These are phyloP conservation scores for Candida hungchunana DNA, from an alignment of 805 yeast genomes.

Conservation along the genomic window DNA sequence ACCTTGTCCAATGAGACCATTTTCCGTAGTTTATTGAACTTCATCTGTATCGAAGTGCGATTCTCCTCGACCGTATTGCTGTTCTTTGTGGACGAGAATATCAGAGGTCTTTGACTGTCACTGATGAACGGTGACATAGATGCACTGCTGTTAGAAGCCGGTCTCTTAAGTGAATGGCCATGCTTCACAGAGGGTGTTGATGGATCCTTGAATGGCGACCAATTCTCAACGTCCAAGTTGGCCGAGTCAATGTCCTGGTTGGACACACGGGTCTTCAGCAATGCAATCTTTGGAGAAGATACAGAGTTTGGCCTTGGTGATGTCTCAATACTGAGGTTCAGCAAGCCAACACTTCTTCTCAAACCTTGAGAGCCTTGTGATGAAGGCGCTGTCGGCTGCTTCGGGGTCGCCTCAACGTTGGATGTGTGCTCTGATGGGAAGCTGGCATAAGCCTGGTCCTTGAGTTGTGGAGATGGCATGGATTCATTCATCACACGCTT, in stretches of 20 bases:
- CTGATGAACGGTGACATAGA: constrained; percentile 26
- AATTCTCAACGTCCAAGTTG: constrained; percentile 26
- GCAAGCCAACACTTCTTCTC: constrained; percentile 49
- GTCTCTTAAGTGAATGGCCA: constrained; percentile 24
- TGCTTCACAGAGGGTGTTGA: constrained; percentile 21
- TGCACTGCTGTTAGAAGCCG: constrained; percentile 26
- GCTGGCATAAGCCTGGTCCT: constrained; percentile 13
- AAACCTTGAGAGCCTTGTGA: constrained; percentile 31
- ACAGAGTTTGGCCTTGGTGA: constrained; percentile 23
- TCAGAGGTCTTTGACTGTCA: constrained; percentile 24
- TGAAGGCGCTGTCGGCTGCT: constrained; percentile 20
- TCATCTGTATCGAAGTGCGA: constrained; percentile 26
- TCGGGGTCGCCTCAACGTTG: constrained; percentile 19
- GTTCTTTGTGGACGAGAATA: constrained; percentile 17
- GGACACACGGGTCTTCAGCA: constrained; percentile 19
- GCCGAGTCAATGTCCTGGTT: constrained; percentile 19
- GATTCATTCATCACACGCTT: constrained; percentile 25
- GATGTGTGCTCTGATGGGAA: constrained; percentile 10
- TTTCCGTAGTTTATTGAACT: constrained; percentile 27
- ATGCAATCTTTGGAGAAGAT: constrained; percentile 23
- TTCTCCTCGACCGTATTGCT: constrained; percentile 26
- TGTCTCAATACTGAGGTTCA: constrained; percentile 44
- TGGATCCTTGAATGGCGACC: constrained; percentile 30
- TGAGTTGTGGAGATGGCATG: constrained; percentile 26
- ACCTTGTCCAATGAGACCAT: constrained; percentile 25